Conservation (phyloP, 2,329 filamentous ascomycete genomes). For the Phialophora verrucosa region DNA sequence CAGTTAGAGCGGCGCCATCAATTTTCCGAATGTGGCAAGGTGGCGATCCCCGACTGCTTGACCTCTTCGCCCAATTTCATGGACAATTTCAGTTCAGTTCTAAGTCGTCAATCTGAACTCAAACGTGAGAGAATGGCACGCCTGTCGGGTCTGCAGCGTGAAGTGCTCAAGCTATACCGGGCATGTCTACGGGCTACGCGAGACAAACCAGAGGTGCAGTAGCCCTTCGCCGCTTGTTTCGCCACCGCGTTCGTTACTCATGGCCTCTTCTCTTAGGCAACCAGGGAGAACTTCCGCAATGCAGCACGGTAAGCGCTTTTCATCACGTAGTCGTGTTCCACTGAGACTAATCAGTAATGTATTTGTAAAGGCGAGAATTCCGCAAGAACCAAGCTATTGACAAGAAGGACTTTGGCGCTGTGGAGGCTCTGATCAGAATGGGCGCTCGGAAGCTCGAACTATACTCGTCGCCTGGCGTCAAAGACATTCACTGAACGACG, state of each 20-base stretch:
- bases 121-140: slow-evolving; percentile 49
- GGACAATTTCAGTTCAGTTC: background rate
- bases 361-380: slow-evolving; percentile 70
- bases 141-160: slow-evolving; percentile 85
- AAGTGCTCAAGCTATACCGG: slow-evolving; percentile 85
- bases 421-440: slow-evolving; percentile 84
- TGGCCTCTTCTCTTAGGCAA: slow-evolving; percentile 19
- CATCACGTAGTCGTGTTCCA: slow-evolving; percentile 4
- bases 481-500: slow-evolving; percentile 63
- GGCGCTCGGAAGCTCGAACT: slow-evolving; percentile 80
- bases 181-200: slow-evolving; percentile 80
- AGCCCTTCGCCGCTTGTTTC: background rate
- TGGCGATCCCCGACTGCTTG: background rate
- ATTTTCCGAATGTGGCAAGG: background rate
- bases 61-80: background rate
- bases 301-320: slow-evolving; percentile 48
- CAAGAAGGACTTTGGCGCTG: slow-evolving; percentile 83
- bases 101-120: background rate
- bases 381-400: slow-evolving; percentile 70
- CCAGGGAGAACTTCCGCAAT: slow-evolving; percentile 46
- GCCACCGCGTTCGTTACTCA: slow-evolving; percentile 3
- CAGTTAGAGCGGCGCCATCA: background rate
- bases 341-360: slow-evolving; percentile 26
- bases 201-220: slow-evolving; percentile 74
- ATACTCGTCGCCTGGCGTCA: slow-evolving; percentile 80